Base-by-base conservation (phyloP, 345 rosid genomes). In the Erysimum cheiranthoides region DNA sequence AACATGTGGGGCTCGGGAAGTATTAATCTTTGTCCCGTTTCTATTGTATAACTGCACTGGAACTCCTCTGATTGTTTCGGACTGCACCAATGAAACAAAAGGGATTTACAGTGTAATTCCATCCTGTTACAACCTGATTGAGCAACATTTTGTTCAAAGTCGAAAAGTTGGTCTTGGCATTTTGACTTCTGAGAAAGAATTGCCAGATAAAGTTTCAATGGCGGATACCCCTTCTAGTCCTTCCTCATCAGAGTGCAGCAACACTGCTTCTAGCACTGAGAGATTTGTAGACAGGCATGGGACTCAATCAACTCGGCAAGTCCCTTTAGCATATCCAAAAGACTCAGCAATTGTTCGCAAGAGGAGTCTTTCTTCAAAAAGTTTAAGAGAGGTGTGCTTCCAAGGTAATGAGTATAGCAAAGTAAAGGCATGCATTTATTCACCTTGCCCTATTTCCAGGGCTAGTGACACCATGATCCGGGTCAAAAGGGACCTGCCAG, bases 1-100 rank as follows among this genome's bases (percentile, higher is more conserved):
- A 28, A 84, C 88, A 60, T 93, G 97, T 80, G 97, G 98, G 80
- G 87, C 93, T 42, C 87, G 98, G 45, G 96, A 91, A 73, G 86
- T 93, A 68, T 84, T 76, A 65, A 75, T 93, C 74, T 91, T 54
- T 74, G 97, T 88, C 68, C 96, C 98, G 31, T 91, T 83, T 82
- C 76, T 91, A 46, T 78, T 93, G 66, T 91, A 88, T 69, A 93
- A 93, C 71, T 93, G 97, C 79, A 84, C 90, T 68, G 92, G 93
- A 68, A 79, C 91, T 82, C 90, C 93, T 38, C 86, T 93, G 64
- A 56, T 76, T 75, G 77, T 93, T 75, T 82, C 91, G 50, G 89
- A 91, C 79, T 74, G 85, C 68, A 72, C 81, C 17, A 68, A 79
- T 66, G 91, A 84, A 77, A 82, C 80, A 74, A 83, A 77, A 73